Base-by-base conservation (phyloP, 2,329 filamentous ascomycete species). In the Chaetomiaceae sp. region DNA sequence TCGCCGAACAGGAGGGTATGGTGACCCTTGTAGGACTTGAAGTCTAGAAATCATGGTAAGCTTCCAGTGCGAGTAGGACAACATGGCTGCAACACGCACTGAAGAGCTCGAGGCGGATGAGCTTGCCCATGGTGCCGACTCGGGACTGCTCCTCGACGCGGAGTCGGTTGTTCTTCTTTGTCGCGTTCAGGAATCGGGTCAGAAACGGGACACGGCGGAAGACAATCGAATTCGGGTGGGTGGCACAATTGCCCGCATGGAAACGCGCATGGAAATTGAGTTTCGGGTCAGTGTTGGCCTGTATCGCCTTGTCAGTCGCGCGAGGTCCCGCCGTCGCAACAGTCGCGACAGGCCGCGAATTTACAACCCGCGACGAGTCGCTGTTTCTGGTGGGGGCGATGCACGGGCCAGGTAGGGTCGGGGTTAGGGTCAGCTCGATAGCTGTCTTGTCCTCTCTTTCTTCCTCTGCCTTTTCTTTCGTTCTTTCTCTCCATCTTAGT, bases 11-110 rank as follows among this genome's bases (percentile, higher is more conserved):
- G 83, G 40, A 99, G 83, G 56, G 83, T 86, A 75, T 99, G 94
- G 66, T 96, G 91, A 54, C 91, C 94, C 72, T 96, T 96, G 78
- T 99, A 99, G 64, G 94, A 97, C 76, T 99, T 99, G 84, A 99
- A 99, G 77, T 99, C 89, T 94, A 66, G 40, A 22, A 44, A 25
- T 31, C 50, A 55, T 12, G 40, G 53, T 51, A 44, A 61, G 63
- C 42, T 47, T 45, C 40, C 50, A 31, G 34, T 9, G 31, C 25
- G 15, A 8, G 49, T 14, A 31, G 15, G 27, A 43, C n/a, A 40
- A 34, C 23, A 47, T 27, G 27, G 20, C 37, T 15, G 34, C 45
- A 38, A 22, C 15, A 76, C 85, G 61, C 78, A 94, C 90, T 96
- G 76, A 88, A 95, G 58, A 99, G 80, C 78, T 97, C 92, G 48